Percentiles rank a stretch among this genome's conserved stretches.
Evolutionary conservation across 305 asterid species (phyloP).

Genomic region (Fraxinus floribunda): DNA sequence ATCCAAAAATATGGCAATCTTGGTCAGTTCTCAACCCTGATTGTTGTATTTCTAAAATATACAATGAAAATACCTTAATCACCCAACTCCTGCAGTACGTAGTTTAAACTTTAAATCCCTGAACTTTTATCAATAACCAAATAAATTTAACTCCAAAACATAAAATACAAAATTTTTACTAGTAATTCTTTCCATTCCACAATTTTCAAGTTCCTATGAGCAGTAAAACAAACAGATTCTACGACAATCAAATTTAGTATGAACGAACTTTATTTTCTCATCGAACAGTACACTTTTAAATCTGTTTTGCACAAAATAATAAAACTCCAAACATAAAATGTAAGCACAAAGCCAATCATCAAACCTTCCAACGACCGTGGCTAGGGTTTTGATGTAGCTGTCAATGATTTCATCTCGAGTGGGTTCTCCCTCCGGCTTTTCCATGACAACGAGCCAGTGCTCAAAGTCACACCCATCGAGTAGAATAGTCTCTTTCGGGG

Average conservation of each 20-base stretch:
- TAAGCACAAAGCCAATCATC: background rate
- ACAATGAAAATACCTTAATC: background rate
- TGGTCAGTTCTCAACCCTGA: background rate
- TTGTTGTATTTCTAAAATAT: background rate
- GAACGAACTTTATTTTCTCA: background rate
- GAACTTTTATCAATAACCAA: background rate
- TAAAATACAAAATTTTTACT: background rate
- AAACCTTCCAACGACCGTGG: constrained; percentile 74
- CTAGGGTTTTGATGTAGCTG: constrained; percentile 71
- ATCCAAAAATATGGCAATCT: background rate
- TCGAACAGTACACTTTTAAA: background rate
- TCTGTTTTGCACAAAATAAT: background rate
- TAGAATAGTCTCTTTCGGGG: constrained; percentile 85
- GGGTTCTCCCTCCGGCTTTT: constrained; percentile 71
- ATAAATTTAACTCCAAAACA: background rate
- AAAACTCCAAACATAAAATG: background rate
- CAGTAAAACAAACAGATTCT: background rate
- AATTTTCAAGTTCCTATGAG: background rate
- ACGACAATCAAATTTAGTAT: background rate
- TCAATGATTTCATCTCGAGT: constrained; percentile 79
- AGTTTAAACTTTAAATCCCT: background rate
- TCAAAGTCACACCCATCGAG: constrained; percentile 98
- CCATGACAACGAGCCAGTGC: constrained; percentile 97
- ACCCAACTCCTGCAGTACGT: background rate
- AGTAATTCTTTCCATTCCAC: background rate